Evolutionary conservation across 257 asterid species (phyloP), one percentile per base, ranked within the genome.

Genomic region (Capsicum pubescens): DNA sequence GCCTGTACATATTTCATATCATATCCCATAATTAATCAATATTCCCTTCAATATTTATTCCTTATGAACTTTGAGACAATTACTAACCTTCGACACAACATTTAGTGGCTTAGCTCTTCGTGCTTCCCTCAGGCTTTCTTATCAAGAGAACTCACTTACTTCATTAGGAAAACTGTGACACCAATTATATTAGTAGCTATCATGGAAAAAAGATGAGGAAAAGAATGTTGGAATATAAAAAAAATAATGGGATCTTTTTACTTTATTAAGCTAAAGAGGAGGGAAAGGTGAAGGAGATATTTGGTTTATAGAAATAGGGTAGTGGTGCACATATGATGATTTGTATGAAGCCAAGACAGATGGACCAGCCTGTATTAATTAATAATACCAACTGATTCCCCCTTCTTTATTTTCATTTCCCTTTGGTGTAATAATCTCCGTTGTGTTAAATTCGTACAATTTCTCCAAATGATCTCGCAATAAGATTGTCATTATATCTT

Each of bases 1-100:
- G 84, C 84, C 8, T 82, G 39, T 56, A 44, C 82, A 86, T 85
- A 87, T 7, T 82, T 84, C 84, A 82, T 58, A 59, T 56, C 42
- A 55, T 84, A 16, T 79, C 70, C 89, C 87, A 84, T 84, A n/a
- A 35, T 3, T 12, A 15, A 46, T n/a, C 66, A n/a, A 42, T 54
- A 9, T 10, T 42, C 48, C 48, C 1, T 44, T 44, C 57, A 54
- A 54, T 56, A 5, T 5, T 56, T 54, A 15, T 56, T 56, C 61
- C 61, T 15, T 15, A 17, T 56, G 61, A 56, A 14, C 19, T 56
- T 63, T 59, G 70, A 21, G 36, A 21, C 70, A 63, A 21, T 72
- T 46, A 59, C 32, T 26, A 26, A 26, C 32, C 32, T 26, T 26
- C 32, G 32, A 26, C 32, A 26, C 32, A 26, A 26, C 32, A 26